Percentiles rank a stretch among this genome's conserved stretches.
phyloP scores from a whole-genome alignment of 176 grass and related monocot species.

The Bolboschoenus planiculmis region DNA sequence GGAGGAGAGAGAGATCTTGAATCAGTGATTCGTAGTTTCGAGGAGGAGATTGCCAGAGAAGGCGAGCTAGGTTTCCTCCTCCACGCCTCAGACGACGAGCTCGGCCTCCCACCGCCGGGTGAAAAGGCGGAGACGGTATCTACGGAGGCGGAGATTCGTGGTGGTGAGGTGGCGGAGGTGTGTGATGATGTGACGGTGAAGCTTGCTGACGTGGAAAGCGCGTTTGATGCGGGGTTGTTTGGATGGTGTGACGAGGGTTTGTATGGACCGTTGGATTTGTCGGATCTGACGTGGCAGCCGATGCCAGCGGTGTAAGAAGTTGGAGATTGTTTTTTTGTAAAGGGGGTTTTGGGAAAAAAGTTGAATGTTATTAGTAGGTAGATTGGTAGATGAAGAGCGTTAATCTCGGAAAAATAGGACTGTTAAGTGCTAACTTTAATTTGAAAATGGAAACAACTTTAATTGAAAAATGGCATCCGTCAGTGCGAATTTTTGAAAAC shows the following conservation, averaged over 20 bases:
- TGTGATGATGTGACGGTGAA: not conserved
- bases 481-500: no score
- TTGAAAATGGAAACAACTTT: not conserved
- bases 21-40: slow-evolving; percentile 64
- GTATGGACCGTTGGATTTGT: slow-evolving; percentile 14
- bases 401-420: slow-evolving; percentile 8
- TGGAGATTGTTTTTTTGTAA: not conserved
- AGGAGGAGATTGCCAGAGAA: slow-evolving; percentile 57
- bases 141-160: slow-evolving; percentile 1
- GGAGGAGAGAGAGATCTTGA: slow-evolving; percentile 32
- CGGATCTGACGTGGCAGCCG: not conserved
- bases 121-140: not conserved
- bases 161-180: not conserved
- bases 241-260: not conserved
- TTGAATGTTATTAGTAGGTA: not conserved
- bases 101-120: slow-evolving; percentile 52
- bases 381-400: not conserved
- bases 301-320: not conserved
- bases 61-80: slow-evolving; percentile 52
- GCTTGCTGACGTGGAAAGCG: slow-evolving; percentile 16
- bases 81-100: slow-evolving; percentile 84
- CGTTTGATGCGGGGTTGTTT: not conserved
- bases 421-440: slow-evolving; percentile 9
- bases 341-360: not conserved
- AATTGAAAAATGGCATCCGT: not conserved